Percentiles rank a stretch among this genome's conserved stretches.
These are phyloP conservation scores for Rhizophora apiculata DNA, from an alignment of 345 rosid species.

Conservation along the genomic window DNA sequence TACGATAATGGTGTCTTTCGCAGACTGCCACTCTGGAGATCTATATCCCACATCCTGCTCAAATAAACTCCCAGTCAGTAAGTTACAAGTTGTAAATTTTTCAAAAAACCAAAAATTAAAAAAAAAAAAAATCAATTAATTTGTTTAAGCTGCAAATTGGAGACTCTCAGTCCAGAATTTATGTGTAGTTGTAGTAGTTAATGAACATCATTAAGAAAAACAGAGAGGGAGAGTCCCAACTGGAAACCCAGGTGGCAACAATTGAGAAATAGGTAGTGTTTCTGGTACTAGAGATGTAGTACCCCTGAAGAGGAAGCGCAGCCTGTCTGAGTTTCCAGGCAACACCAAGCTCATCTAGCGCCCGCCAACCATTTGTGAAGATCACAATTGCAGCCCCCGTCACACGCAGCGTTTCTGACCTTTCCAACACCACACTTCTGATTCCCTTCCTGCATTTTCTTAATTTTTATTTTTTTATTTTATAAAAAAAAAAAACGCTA, in stretches of 20 bases:
- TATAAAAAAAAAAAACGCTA: too few species aligned
- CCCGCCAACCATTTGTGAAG: slow-evolving; percentile 61
- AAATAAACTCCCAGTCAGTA: not conserved
- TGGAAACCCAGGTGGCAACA: too few species aligned
- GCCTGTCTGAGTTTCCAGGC: slow-evolving; percentile 41
- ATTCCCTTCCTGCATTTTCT: slow-evolving; percentile 49
- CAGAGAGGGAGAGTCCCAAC: too few species aligned
- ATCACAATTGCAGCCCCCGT: slow-evolving; percentile 49
- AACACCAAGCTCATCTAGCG: slow-evolving; percentile 51
- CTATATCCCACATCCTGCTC: slow-evolving; percentile 12
- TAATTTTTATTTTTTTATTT: too few species aligned
- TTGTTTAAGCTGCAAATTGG: too few species aligned
- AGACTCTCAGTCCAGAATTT: too few species aligned
- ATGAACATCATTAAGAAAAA: too few species aligned
- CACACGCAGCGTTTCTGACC: slow-evolving; percentile 39
- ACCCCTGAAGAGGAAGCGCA: slow-evolving; percentile 27
- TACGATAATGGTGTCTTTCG: slow-evolving; percentile 9
- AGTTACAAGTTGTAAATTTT: not conserved
- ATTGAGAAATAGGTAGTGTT: too few species aligned
- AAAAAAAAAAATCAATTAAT: not conserved
- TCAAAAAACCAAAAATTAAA: not conserved
- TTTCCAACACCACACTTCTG: slow-evolving; percentile 48
- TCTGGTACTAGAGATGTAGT: not conserved
- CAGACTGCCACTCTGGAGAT: slow-evolving; percentile 6
- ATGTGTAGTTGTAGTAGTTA: too few species aligned